Base-by-base conservation (phyloP, 371 early-diverging fungal genomes). In the Rozella allomycis region DNA sequence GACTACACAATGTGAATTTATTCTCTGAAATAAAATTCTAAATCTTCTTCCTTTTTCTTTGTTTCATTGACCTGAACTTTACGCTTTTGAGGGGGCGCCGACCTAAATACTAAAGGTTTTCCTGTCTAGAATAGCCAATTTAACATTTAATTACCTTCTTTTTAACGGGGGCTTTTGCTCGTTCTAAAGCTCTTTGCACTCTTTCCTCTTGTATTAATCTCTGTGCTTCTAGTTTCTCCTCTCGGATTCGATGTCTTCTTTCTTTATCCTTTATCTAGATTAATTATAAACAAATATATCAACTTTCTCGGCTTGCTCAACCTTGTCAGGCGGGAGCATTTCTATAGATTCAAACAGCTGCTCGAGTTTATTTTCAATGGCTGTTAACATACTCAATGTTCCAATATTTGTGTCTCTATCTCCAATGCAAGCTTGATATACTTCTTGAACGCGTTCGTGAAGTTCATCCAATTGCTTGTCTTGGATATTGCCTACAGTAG, bases 1-100 rank as follows among this genome's bases (percentile, higher is more conserved):
- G 96, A 90, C 58, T 81, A 82, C 48, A 85, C 83, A 26, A 26
- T 4, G 8, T 13, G n/a, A n/a, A 26, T 9, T 13, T 13, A 5
- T 3, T 5, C 4, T 5, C 3, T n/a, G 25, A 25, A 25, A 25
- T 25, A 3, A 25, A 25, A 3, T n/a, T n/a, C n/a, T n/a, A n/a
- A n/a, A 47, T 48, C 45, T 29, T 44, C 49, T 38, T 46, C 38
- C 21, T 44, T 45, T 35, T 51, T 43, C 40, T 54, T 54, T 8
- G 42, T 52, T 34, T 49, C 46, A 25, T 50, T 47, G 31, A 46
- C 47, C 37, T 46, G 49, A 35, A 43, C 40, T 35, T 55, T 52
- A 40, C 49, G 45, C 35, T 51, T 50, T 29, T 52, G 55, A 12
- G 59, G 59, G 2, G 55, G 59, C 2, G 50, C 53, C 8, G 60